Evolutionary conservation across 2,329 filamentous ascomycete species (phyloP), one percentile per base, ranked within the genome.

Genomic region (Colletotrichum sojae): DNA sequence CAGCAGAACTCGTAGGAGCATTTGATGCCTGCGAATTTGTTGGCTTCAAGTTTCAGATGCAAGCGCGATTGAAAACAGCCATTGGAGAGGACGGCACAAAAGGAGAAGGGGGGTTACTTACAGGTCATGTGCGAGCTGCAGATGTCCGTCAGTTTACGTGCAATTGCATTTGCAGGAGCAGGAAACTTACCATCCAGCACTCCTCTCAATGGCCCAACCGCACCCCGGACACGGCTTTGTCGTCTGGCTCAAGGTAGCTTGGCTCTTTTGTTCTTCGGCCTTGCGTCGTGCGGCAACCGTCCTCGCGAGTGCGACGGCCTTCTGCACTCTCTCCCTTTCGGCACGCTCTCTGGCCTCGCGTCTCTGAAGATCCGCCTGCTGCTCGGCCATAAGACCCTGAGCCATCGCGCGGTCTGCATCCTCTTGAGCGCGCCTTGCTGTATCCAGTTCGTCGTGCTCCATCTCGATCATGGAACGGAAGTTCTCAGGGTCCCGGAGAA

Each of bases 391-490:
- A 4, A 81, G 67, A 2, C 76, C 76, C 55, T 75, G 76, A 1
- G 79, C 77, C 62, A 82, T 77, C 13, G 70, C 73, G n/a, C 75
- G 74, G 43, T 85, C 83, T 2, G 83, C 78, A 12, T 85, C 83
- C 8, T 86, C 80, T 22, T 88, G 83, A 9, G 83, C 84, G 46
- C 80, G 79, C n/a, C 82, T 82, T 18, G 81, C 79, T 18, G 80
- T 76, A 61, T 85, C 83, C 10, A 81, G 82, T 13, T 81, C 78
- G 49, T 80, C 83, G 71, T 80, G 83, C 40, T 82, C 82, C 49
- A 76, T 74, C 63, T 83, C 83, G 36, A 80, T 76, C 67, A 74
- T 73, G 27, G 78, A 80, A 2, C 75, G 79, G 58, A 82, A 83
- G 57, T 78, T 77, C n/a, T 76, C 76, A 1, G 81, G 81, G 60